phyloP scores from a whole-genome alignment of 208 protist species.

The Paratrypanosoma confusum region DNA sequence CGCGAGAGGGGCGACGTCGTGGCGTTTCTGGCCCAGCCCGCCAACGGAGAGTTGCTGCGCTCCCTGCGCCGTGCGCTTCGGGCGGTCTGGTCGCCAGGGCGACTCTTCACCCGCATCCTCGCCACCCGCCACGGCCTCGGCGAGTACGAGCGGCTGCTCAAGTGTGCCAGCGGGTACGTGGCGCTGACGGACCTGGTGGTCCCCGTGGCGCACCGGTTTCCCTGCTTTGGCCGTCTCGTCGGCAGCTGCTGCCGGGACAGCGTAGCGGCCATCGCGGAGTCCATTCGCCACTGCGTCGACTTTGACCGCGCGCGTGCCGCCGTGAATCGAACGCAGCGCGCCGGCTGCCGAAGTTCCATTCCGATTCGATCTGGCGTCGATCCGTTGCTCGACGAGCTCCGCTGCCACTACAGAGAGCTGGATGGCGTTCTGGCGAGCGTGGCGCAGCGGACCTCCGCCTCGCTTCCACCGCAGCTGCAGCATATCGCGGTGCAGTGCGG shows the following conservation, averaged over 20 bases:
- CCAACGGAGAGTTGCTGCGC: conserved; percentile 28
- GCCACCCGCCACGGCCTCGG: conserved; percentile 26
- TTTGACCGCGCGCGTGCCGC: conserved; percentile 5
- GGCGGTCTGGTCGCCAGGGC: conserved; percentile 25
- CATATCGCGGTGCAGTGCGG: conserved; percentile 8
- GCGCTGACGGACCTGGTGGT: conserved; percentile 10
- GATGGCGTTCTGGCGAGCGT: conserved; percentile 12
- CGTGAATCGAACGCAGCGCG: too few relatives aligned
- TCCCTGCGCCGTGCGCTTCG: conserved; percentile 41
- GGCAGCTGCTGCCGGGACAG: conserved; percentile 12
- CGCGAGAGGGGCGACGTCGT: conserved; percentile 46
- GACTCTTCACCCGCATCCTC: conserved; percentile 64
- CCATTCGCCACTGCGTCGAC: conserved; percentile 11
- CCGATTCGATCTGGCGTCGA: conserved; percentile 16
- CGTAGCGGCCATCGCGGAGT: conserved; percentile 9
- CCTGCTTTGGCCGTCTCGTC: conserved; percentile 14
- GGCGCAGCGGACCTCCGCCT: conserved; percentile 7
- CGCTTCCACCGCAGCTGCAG: conserved; percentile 5
- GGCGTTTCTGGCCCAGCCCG: conserved; percentile 36
- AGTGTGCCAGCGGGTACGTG: conserved; percentile 29
- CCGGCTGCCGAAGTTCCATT: conserved; percentile 17
- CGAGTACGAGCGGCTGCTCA: conserved; percentile 57
- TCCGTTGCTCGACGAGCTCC: conserved; percentile 17
- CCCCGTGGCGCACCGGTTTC: conserved; percentile 8
- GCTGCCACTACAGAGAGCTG: conserved; percentile 4